A percentile compares a stretch with the other conserved stretches of the same genome.
phyloP scores from a whole-genome alignment of 208 protist genomes.

The Wallacemonas rigidus region DNA sequence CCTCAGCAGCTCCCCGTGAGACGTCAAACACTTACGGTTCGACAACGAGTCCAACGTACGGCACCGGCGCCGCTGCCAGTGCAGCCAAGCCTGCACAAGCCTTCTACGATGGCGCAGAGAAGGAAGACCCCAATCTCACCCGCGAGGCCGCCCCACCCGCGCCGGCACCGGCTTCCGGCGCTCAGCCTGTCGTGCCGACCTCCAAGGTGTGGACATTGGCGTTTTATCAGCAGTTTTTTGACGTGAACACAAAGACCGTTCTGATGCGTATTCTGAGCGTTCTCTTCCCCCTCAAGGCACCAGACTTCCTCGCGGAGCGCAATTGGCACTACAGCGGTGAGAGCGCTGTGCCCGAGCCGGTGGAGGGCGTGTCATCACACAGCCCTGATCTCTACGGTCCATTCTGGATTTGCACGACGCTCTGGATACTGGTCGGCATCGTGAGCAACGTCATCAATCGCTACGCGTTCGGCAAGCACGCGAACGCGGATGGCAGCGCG shows the following conservation, averaged over 20 bases:
- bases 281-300: constrained; percentile 67
- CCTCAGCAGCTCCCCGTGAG: not conserved
- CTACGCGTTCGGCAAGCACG: constrained; percentile 1
- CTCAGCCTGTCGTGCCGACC: constrained; percentile 21
- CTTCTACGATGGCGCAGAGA: constrained; percentile 17
- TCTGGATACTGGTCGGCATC: constrained; percentile 88
- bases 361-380: constrained; percentile 48
- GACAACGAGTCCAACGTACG: not conserved
- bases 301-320: constrained; percentile 80
- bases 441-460: constrained; percentile 41
- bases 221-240: constrained; percentile 92
- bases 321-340: constrained; percentile 65
- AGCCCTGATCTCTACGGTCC: constrained; percentile 90
- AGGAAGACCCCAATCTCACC: not conserved
- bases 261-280: constrained; percentile 72
- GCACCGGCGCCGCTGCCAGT: not conserved
- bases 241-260: constrained; percentile 85
- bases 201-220: constrained; percentile 81
- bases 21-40: not conserved
- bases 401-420: constrained; percentile 91
- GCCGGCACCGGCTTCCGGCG: constrained; percentile 8
- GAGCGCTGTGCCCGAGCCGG: constrained; percentile 34
- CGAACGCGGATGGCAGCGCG: constrained; percentile 2
- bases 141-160: constrained; percentile 1
- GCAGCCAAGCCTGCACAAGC: not conserved